Evolutionary conservation across 345 rosid genomes (phyloP), one percentile per base, ranked within the genome.

Genomic region (Rubroshorea leprosula): DNA sequence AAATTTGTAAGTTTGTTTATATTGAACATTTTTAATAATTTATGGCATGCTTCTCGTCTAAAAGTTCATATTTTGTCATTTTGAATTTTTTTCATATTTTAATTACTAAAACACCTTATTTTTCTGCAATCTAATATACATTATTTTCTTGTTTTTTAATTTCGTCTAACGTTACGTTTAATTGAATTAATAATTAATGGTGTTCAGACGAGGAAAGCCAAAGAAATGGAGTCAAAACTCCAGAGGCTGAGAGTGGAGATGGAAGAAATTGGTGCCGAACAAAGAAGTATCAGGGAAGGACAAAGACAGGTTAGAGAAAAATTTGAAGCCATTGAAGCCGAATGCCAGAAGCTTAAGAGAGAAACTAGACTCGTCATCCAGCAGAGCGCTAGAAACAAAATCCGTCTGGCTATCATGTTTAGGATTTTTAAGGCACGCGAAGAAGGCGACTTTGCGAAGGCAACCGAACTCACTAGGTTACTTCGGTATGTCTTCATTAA

Each of bases 291-390:
- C 35, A 49, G 29, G 21, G 55, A 60, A 35, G 48, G 55, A 7
- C 64, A 60, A 22, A 49, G 48, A 22, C 55, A 35, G 31, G 55
- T 60, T 23, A 49, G 51, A 49, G 38, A 49, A 35, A 60, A 60
- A 16, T 5, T 60, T 2, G 16, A 22, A 9, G 46, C 22, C 0
- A 49, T 60, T 21, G 63, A 48, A 29, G 1, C 54, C 0, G 63
- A 60, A n/a, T 49, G 63, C 9, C 46, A 60, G 22, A 26, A 21
- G 3, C 39, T 60, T 6, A 49, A 31, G 55, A 22, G 31, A 10
- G 63, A 60, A 5, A 60, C 63, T 21, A 49, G 10, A 21, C 54
- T 60, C 47, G 49, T 60, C 5, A 16, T 49, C 8, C 63, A 60
- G 46, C 63, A 60, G 10, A 60, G 48, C 12, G 48, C 46, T 11